A percentile compares a stretch with the other conserved stretches of the same genome.
Conservation (phyloP, 495 filamentous ascomycete genomes). For the Hypoxylon intermedium region DNA sequence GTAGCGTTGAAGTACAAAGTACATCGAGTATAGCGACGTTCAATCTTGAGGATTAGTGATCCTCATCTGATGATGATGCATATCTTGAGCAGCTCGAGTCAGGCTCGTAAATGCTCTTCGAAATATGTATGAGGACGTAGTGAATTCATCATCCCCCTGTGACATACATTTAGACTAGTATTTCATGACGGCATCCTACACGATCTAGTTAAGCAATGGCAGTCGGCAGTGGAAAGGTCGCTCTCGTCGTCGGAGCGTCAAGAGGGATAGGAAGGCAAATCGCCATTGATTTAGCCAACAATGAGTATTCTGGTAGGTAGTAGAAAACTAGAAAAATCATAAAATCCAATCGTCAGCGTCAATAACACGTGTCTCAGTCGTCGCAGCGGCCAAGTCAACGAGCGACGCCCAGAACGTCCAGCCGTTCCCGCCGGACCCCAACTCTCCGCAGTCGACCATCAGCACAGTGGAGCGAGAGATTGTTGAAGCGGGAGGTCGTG, state of each 20-base stretch:
- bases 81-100: too few relatives aligned
- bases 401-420: slow-evolving; percentile 63
- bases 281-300: slow-evolving; percentile 74
- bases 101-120: too few relatives aligned
- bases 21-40: background rate
- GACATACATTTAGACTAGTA: too few relatives aligned
- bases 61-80: too few relatives aligned
- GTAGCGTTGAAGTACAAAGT: too few relatives aligned
- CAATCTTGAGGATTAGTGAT: slow-evolving; percentile 30
- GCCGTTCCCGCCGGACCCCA: slow-evolving; percentile 83
- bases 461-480: slow-evolving; percentile 85
- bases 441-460: slow-evolving; percentile 79
- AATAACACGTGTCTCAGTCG: slow-evolving; percentile 67
- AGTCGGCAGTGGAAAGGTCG: slow-evolving; percentile 52
- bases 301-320: slow-evolving; percentile 70
- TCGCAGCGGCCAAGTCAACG: slow-evolving; percentile 80
- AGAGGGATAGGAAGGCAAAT: slow-evolving; percentile 82
- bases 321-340: background rate
- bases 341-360: background rate
- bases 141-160: too few relatives aligned
- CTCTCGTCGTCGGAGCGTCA: slow-evolving; percentile 75
- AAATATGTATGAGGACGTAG: slow-evolving; percentile 21
- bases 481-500: slow-evolving; percentile 66
- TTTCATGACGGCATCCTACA: background rate
- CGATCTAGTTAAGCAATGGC: slow-evolving; percentile 14